These are phyloP conservation scores for Mortierella sp. DNA, from an alignment of 371 early-diverging fungal species.

Conservation along the genomic window DNA sequence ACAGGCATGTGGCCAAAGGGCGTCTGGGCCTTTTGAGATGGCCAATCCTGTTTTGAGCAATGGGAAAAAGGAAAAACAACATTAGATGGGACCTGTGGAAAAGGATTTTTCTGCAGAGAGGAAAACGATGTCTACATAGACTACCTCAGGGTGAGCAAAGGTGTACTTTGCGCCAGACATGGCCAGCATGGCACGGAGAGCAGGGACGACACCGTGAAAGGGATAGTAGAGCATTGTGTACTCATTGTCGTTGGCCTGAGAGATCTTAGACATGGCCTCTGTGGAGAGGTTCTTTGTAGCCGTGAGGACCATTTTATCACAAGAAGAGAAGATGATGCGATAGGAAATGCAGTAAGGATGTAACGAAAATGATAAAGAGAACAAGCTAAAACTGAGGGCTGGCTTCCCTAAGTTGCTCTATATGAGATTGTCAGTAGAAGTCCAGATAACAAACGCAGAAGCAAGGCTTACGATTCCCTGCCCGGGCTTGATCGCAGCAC, in stretches of 20 bases:
- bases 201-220: conserved; percentile 27
- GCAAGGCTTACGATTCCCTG: too few relatives aligned
- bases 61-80: neutral
- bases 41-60: conserved; percentile 17
- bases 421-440: too few relatives aligned
- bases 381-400: too few relatives aligned
- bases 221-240: conserved; percentile 29
- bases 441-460: too few relatives aligned
- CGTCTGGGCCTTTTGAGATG: neutral
- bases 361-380: too few relatives aligned
- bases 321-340: too few relatives aligned
- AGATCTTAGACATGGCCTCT: conserved; percentile 21
- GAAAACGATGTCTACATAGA: neutral
- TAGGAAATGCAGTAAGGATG: too few relatives aligned
- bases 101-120: neutral
- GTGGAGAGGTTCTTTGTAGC: conserved; percentile 25
- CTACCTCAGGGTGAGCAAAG: conserved; percentile 24
- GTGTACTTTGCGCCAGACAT: conserved; percentile 26
- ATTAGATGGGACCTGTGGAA: neutral
- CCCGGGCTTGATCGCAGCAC: too few relatives aligned
- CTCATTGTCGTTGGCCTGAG: conserved; percentile 22
- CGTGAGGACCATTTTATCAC: neutral
- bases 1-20: conserved; percentile 32
- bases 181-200: conserved; percentile 27
- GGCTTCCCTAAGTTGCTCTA: too few relatives aligned